Evolutionary conservation across 257 asterid genomes (phyloP).

Genomic region (Perilla frutescens): DNA sequence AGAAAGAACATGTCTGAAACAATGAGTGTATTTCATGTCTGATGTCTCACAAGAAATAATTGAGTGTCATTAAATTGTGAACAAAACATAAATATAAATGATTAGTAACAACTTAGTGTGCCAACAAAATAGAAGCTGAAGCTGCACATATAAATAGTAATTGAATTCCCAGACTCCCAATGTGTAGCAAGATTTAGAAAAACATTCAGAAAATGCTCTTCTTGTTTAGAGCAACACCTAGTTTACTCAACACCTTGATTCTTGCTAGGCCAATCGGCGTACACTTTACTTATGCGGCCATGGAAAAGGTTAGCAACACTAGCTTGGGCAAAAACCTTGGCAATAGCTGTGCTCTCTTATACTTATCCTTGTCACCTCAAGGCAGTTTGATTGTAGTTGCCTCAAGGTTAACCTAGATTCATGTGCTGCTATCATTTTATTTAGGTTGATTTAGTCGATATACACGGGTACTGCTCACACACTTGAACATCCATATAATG

Average conservation of each 20-base stretch:
- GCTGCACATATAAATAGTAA: background rate
- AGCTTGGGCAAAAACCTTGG: too few species aligned
- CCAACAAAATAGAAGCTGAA: background rate
- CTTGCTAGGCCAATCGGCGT: background rate
- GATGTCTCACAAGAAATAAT: background rate
- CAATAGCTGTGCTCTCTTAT: background rate
- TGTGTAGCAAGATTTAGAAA: too few species aligned
- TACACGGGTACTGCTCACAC: too few species aligned
- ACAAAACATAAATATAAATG: background rate
- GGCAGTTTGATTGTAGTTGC: background rate
- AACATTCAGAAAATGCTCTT: background rate
- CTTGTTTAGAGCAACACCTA: background rate
- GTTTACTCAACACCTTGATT: background rate
- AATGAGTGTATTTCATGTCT: too few species aligned
- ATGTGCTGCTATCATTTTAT: background rate
- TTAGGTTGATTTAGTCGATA: too few species aligned
- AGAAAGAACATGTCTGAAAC: background rate
- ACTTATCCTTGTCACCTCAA: background rate
- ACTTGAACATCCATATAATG: too few species aligned
- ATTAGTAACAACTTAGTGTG: background rate
- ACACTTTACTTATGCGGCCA: background rate
- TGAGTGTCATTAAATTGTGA: background rate
- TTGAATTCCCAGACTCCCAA: background rate
- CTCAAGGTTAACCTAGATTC: too few species aligned
- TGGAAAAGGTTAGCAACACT: background rate